These are phyloP conservation scores for Triticum dicoccoides DNA, from an alignment of 176 grass and related monocot genomes.

Conservation along the genomic window DNA sequence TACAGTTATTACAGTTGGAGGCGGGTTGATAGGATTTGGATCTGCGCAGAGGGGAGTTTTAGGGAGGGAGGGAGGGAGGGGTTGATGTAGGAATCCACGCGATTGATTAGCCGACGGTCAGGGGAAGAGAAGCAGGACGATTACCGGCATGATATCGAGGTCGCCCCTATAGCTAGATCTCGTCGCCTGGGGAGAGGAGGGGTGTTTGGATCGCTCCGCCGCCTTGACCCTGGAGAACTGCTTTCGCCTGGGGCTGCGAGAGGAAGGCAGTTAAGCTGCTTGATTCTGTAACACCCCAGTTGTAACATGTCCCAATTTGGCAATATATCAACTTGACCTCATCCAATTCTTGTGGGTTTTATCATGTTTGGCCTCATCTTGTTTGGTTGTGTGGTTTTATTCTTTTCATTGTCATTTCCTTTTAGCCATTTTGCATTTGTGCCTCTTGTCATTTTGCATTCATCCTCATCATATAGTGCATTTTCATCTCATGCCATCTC, in stretches of 20 bases:
- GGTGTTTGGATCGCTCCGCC: not conserved
- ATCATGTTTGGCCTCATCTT: no score
- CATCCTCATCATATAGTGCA: no score
- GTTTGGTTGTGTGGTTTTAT: no score
- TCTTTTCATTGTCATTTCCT: no score
- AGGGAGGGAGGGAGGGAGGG: not conserved
- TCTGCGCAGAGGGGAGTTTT: not conserved
- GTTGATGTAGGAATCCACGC: not conserved
- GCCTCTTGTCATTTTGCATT: no score
- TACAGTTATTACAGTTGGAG: no score
- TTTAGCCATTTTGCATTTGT: no score
- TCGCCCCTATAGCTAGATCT: not conserved
- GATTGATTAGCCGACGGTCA: not conserved
- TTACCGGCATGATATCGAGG: not conserved
- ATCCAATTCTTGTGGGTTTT: no score
- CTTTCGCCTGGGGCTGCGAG: not conserved
- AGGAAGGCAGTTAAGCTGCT: not conserved
- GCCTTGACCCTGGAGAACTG: not conserved
- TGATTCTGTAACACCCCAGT: no score
- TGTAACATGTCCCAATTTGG: no score
- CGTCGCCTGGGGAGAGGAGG: not conserved
- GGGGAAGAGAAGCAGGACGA: not conserved
- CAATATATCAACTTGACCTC: no score
- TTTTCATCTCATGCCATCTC: no score
- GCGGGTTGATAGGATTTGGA: not conserved